Evolutionary conservation across 2,329 filamentous ascomycete genomes (phyloP), one percentile per base, ranked within the genome.

Genomic region (Amphichorda felina): DNA sequence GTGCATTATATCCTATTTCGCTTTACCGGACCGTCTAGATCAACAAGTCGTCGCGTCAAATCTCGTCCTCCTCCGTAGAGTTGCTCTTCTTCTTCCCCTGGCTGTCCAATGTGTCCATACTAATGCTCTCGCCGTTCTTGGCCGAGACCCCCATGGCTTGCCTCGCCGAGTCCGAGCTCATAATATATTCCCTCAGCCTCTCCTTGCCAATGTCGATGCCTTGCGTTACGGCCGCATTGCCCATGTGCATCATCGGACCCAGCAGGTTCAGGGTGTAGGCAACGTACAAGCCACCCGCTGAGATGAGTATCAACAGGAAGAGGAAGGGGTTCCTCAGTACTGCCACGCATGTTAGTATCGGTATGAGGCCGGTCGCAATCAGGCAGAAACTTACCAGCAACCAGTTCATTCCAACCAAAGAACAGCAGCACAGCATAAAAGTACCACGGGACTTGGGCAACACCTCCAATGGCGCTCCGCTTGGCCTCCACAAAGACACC

Each of bases 401-500:
- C 66, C 43, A 98, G 88, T 61, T 98, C 91, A 59, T 98, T 98
- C 91, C 91, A 98, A n/a, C 91, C 91, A 33, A 98, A 68, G 16
- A 86, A 84, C 44, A 98, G 64, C 38, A 98, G 68, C 38, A 96
- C 58, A 29, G 77, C 85, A 50, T 95, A 98, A 59, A 98, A 95
- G 60, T 95, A 96, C 41, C 94, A 63, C 5, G 91, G 91, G 34
- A 98, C 79, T 58, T 95, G 88, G 4, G 88, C 84, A 48, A 98
- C 84, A 38, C 89, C 88, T 37, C 91, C 91, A 53, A 98, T 93
- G 29, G 91, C 91, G 54, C 89, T 88, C 39, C 91, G 77, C 70
- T 98, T 98, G 34, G 91, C 91, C 63, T 98, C 91, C 29, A 98
- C 88, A 50, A 94, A 98, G 4, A 98, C 89, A 7, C 88, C 91